Conservation (phyloP, 1,139 yeast genomes). For the Pichia cactophila region DNA sequence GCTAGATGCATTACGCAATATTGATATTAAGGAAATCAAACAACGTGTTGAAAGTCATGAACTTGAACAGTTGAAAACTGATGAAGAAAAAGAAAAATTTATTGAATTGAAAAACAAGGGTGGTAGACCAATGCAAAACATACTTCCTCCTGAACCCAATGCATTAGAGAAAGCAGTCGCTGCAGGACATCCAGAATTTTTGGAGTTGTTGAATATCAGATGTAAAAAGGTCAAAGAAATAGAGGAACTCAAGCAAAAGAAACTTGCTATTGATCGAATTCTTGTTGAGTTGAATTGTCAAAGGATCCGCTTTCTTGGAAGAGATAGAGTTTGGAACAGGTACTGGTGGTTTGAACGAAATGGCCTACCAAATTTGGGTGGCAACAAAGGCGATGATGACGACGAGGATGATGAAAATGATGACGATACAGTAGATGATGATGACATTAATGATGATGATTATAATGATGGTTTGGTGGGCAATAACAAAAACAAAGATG, state of each 20-base stretch:
- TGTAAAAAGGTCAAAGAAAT: slow-evolving; percentile 35
- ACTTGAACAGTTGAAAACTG: slow-evolving; percentile 7
- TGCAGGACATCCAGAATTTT: slow-evolving; percentile 39
- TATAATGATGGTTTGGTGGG: too few species aligned
- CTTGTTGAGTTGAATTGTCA: slow-evolving; percentile 69
- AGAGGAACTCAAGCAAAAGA: slow-evolving; percentile 39
- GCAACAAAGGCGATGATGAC: slow-evolving; percentile 37
- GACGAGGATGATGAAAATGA: slow-evolving; percentile 33
- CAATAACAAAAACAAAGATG: slow-evolving; percentile 4
- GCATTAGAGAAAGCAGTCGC: slow-evolving; percentile 45
- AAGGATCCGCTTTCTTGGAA: slow-evolving; percentile 69
- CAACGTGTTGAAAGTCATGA: slow-evolving; percentile 21
- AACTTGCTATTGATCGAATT: slow-evolving; percentile 46
- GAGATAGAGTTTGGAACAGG: slow-evolving; percentile 74
- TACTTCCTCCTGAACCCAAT: slow-evolving; percentile 36
- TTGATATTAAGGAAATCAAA: slow-evolving; percentile 21
- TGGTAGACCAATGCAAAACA: slow-evolving; percentile 27
- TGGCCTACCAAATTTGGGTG: slow-evolving; percentile 62
- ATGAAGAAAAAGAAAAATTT: slow-evolving; percentile 14
- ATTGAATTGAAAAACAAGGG: slow-evolving; percentile 21
- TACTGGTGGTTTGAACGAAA: slow-evolving; percentile 95
- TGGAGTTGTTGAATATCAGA: slow-evolving; percentile 37
- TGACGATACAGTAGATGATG: slow-evolving; percentile 27
- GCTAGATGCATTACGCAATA: slow-evolving; percentile 26
- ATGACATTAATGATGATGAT: too few species aligned